These are phyloP conservation scores for Elongisporangium anandrum DNA, from an alignment of 352 stramenopile genomes.

Conservation along the genomic window DNA sequence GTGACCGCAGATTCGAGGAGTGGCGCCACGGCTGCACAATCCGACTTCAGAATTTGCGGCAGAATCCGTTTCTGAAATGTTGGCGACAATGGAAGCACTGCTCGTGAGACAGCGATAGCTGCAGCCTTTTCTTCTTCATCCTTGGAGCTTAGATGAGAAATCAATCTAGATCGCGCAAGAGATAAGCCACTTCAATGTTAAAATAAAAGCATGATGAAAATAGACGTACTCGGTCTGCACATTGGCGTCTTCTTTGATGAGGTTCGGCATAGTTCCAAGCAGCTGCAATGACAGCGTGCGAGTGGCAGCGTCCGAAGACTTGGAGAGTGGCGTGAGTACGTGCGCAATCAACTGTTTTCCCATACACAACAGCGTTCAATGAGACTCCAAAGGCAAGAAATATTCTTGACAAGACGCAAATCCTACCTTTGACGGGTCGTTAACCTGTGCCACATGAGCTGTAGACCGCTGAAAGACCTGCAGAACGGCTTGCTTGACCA, in stretches of 20 bases:
- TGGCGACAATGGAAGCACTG: conserved; percentile 17
- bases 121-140: conserved; percentile 17
- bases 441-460: conserved; percentile 43
- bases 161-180: neutral
- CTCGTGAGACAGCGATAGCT: conserved; percentile 25
- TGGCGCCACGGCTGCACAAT: conserved; percentile 9
- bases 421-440: conserved; percentile 37
- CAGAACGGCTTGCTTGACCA: conserved; percentile 35
- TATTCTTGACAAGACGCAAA: too few species aligned
- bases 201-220: neutral
- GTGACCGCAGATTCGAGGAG: conserved; percentile 20
- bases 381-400: neutral
- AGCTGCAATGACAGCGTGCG: conserved; percentile 29
- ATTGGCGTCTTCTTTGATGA: conserved; percentile 18
- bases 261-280: conserved; percentile 39
- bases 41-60: conserved; percentile 9
- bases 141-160: conserved; percentile 1
- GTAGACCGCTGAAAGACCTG: conserved; percentile 30
- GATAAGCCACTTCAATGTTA: neutral
- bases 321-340: conserved; percentile 15
- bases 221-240: conserved; percentile 16
- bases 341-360: conserved; percentile 9
- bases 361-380: neutral
- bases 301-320: conserved; percentile 7
- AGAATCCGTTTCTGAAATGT: conserved; percentile 26